phyloP scores from a whole-genome alignment of 148 eudicot genomes.

The Rhododendron kiyosumense region DNA sequence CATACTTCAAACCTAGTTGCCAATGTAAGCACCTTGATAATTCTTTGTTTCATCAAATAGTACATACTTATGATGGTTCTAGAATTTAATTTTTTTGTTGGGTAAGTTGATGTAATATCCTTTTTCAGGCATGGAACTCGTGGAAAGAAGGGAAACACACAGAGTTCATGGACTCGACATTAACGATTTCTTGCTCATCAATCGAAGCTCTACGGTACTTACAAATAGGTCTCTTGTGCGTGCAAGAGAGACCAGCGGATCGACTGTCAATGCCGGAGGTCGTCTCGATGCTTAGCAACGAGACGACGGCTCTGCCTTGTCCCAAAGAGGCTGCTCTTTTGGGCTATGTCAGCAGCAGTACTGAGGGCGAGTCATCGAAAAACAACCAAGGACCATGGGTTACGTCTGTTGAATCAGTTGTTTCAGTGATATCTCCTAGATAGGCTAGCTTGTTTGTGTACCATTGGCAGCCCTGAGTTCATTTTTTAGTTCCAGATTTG shows the following conservation, averaged over 20 bases:
- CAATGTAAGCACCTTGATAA: background rate
- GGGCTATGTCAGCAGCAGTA: background rate
- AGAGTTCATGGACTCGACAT: background rate
- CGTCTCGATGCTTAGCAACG: background rate
- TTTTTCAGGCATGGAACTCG: background rate
- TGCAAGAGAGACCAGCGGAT: background rate
- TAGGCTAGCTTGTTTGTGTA: background rate
- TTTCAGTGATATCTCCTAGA: background rate
- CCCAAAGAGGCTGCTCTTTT: slow-evolving; percentile 1
- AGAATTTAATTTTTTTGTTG: background rate
- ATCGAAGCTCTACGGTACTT: background rate
- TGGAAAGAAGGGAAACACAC: background rate
- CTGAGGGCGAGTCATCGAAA: background rate
- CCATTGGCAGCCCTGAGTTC: background rate
- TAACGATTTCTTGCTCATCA: background rate
- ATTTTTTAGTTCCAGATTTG: background rate
- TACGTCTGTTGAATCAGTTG: background rate
- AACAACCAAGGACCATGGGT: background rate
- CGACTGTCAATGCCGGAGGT: background rate
- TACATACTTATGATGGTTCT: background rate
- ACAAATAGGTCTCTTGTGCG: background rate
- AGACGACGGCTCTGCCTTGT: background rate
- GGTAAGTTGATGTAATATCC: background rate
- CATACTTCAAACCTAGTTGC: background rate
- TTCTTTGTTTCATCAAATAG: background rate